Evolutionary conservation across 768 basidiomycete genomes (phyloP).

Genomic region (Podaxis sp.): DNA sequence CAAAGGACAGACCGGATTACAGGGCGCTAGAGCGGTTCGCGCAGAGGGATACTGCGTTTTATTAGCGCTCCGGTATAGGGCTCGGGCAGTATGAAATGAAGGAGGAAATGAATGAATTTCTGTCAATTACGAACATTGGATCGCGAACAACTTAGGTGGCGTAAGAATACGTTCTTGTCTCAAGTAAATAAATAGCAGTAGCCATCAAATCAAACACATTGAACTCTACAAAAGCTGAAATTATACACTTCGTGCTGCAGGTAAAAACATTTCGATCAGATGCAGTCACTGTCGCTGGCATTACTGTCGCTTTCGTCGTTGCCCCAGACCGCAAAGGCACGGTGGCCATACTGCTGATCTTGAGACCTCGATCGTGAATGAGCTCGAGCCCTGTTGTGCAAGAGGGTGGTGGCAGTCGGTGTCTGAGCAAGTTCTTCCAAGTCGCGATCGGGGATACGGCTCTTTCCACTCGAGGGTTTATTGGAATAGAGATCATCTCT

Average conservation of each 20-base stretch:
- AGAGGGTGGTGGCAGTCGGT: conserved; percentile 8
- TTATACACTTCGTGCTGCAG: background rate
- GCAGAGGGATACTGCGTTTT: conserved; percentile 65
- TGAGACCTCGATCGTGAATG: conserved; percentile 38
- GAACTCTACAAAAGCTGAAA: background rate
- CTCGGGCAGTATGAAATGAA: background rate
- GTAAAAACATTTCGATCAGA: conserved; percentile 1
- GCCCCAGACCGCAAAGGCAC: conserved; percentile 80
- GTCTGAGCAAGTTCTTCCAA: conserved; percentile 30
- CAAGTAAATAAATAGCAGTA: background rate
- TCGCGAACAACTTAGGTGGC: background rate
- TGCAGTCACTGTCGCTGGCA: conserved; percentile 64
- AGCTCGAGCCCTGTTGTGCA: conserved; percentile 10
- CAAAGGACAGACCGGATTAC: conserved; percentile 77
- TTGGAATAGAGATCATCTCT: conserved; percentile 31
- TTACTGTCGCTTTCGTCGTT: conserved; percentile 88
- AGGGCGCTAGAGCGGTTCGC: conserved; percentile 64
- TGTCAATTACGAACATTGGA: background rate
- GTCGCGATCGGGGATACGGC: conserved; percentile 62
- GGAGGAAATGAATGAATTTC: background rate
- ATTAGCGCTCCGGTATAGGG: conserved; percentile 35
- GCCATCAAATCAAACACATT: background rate
- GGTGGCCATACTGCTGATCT: conserved; percentile 55
- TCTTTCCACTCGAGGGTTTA: conserved; percentile 41
- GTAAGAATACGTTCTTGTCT: background rate